phyloP scores from a whole-genome alignment of 2,329 filamentous ascomycete species.

The Zelopaecilomyces penicillatus region DNA sequence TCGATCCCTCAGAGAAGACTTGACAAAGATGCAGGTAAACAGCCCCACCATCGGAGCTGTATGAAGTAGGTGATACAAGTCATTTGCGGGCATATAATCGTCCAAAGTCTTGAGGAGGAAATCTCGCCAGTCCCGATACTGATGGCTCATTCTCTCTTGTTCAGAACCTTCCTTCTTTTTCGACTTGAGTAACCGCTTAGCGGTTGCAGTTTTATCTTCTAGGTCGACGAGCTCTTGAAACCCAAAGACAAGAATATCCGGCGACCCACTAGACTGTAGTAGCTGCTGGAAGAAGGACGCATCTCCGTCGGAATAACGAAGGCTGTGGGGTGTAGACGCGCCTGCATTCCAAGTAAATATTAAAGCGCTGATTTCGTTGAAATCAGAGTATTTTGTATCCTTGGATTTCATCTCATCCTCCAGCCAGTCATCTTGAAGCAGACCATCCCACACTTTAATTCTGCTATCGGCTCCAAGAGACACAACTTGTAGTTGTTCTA shows the following conservation, averaged over 20 bases:
- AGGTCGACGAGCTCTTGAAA: conserved; percentile 98
- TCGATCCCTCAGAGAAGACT: conserved; percentile 64
- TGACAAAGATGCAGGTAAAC: conserved; percentile 94
- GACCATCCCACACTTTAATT: conserved; percentile 81
- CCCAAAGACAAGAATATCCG: conserved; percentile 89
- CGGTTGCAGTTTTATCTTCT: conserved; percentile 93
- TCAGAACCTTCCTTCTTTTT: conserved; percentile 78
- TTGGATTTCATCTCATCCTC: conserved; percentile 79
- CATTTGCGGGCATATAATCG: conserved; percentile 67
- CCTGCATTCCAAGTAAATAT: conserved; percentile 97
- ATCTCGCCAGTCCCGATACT: conserved; percentile 94
- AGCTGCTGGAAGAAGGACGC: conserved; percentile 73
- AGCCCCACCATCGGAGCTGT: conserved; percentile 82
- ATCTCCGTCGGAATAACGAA: conserved; percentile 63
- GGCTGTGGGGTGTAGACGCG: conserved; percentile 79
- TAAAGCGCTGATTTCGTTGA: conserved; percentile 70
- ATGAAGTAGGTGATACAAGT: conserved; percentile 78
- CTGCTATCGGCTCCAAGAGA: conserved; percentile 83
- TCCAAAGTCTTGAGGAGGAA: conserved; percentile 76
- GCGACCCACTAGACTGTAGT: conserved; percentile 64
- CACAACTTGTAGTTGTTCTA: conserved; percentile 76
- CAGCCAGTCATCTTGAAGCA: conserved; percentile 91
- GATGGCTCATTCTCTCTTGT: conserved; percentile 89
- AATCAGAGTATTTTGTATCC: conserved; percentile 76
- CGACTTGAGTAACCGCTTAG: conserved; percentile 87